These are phyloP conservation scores for Macrolepiota albuminosa DNA, from an alignment of 768 basidiomycete genomes.

Conservation along the genomic window DNA sequence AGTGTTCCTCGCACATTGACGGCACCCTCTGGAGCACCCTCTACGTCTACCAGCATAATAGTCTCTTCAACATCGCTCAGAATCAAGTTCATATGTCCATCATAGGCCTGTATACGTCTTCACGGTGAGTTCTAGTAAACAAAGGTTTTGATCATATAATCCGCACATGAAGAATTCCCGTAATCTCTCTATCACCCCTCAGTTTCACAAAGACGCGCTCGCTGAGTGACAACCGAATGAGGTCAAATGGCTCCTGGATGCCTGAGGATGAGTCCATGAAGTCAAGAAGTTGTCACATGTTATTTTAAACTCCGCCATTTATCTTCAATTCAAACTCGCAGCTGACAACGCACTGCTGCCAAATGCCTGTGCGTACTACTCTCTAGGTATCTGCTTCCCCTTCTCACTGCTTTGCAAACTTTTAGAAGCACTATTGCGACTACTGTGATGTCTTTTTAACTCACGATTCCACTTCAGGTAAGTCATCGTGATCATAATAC, in stretches of 20 bases:
- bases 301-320: conserved; percentile 25
- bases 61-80: conserved; percentile 97
- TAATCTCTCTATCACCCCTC: conserved; percentile 88
- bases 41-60: conserved; percentile 93
- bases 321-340: conserved; percentile 11
- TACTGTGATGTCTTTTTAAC: conserved; percentile 93
- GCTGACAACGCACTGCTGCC: conserved; percentile 19
- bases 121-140: conserved; percentile 9
- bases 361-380: conserved; percentile 59
- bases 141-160: conserved; percentile 8
- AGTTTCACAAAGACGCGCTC: conserved; percentile 99
- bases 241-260: conserved; percentile 95
- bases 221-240: conserved; percentile 92
- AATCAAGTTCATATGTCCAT: conserved; percentile 99
- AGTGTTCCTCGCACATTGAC: conserved; percentile 50
- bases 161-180: conserved; percentile 88
- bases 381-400: background rate
- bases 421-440: conserved; percentile 89
- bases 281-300: conserved; percentile 18
- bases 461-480: conserved; percentile 91
- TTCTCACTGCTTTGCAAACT: conserved; percentile 4
- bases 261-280: conserved; percentile 69
- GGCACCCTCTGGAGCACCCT: conserved; percentile 54
- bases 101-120: conserved; percentile 72
- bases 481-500: conserved; percentile 15